phyloP scores from a whole-genome alignment of 2,329 filamentous ascomycete genomes.

The Fusarium chuoi region DNA sequence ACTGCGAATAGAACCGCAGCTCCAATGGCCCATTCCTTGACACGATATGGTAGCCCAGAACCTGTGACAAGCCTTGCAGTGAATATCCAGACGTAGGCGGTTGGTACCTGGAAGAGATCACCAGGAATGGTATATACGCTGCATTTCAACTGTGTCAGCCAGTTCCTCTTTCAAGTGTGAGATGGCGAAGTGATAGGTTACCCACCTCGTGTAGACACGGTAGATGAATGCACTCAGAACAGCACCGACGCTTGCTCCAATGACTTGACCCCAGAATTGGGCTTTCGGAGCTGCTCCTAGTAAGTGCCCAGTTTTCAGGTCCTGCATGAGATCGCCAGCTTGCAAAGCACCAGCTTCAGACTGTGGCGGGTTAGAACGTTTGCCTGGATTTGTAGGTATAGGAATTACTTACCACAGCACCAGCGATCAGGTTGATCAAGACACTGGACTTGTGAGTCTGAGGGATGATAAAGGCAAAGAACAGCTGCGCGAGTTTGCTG shows the following conservation, averaged over 20 bases:
- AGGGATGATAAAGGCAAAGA: slow-evolving; percentile 92
- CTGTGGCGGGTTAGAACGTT: slow-evolving; percentile 37
- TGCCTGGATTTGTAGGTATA: neutral
- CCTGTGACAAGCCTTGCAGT: slow-evolving; percentile 94
- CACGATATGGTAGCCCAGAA: slow-evolving; percentile 85
- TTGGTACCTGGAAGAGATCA: slow-evolving; percentile 91
- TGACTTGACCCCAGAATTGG: slow-evolving; percentile 96
- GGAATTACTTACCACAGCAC: slow-evolving; percentile 70
- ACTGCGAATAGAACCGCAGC: slow-evolving; percentile 79
- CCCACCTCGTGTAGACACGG: slow-evolving; percentile 78
- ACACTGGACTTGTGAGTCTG: slow-evolving; percentile 83
- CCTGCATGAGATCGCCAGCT: slow-evolving; percentile 95
- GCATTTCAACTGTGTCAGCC: slow-evolving; percentile 10
- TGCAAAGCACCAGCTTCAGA: slow-evolving; percentile 78
- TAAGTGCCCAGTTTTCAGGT: slow-evolving; percentile 94
- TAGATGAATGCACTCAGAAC: slow-evolving; percentile 89
- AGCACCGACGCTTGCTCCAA: slow-evolving; percentile 87
- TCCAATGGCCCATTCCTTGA: slow-evolving; percentile 79
- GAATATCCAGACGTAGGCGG: slow-evolving; percentile 97
- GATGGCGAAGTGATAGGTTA: neutral
- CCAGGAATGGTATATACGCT: slow-evolving; percentile 90
- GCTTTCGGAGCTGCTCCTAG: slow-evolving; percentile 92
- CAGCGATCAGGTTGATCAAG: slow-evolving; percentile 94
- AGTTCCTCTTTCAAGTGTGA: neutral
- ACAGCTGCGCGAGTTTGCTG: slow-evolving; percentile 93